Evolutionary conservation across 177 flowering plant genomes (phyloP).

Genomic region (Vitis hybrid): DNA sequence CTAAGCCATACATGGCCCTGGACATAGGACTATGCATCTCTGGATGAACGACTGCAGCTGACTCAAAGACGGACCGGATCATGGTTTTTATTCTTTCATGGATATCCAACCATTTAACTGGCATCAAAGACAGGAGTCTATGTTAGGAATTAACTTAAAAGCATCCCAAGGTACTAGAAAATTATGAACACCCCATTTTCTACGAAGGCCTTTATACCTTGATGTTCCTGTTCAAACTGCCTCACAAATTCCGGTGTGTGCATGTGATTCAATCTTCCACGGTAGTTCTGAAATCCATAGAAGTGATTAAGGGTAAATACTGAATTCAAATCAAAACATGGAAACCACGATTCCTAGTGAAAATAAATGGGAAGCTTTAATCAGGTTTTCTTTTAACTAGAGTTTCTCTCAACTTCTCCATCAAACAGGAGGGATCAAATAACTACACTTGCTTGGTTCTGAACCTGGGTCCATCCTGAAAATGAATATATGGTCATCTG

Average conservation of each 20-base stretch:
- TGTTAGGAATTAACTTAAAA: neutral
- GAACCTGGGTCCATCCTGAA: too few relatives aligned
- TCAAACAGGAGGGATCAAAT: too few relatives aligned
- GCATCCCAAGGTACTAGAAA: neutral
- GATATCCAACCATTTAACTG: slow-evolving; percentile 91
- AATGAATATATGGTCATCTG: neutral
- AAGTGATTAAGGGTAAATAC: slow-evolving; percentile 2
- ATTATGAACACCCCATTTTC: neutral
- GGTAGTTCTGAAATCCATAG: slow-evolving; percentile 66
- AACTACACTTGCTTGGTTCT: too few relatives aligned
- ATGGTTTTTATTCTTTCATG: slow-evolving; percentile 59
- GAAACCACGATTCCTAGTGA: neutral
- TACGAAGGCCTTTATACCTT: slow-evolving; percentile 37
- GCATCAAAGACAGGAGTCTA: slow-evolving; percentile 20
- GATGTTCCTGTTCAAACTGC: slow-evolving; percentile 88
- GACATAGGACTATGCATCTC: slow-evolving; percentile 82
- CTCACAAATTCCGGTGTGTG: slow-evolving; percentile 80
- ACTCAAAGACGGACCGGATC: slow-evolving; percentile 80
- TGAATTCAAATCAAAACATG: neutral
- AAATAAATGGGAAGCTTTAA: neutral
- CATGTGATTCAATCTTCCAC: slow-evolving; percentile 81
- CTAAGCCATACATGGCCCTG: slow-evolving; percentile 94
- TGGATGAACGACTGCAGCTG: slow-evolving; percentile 85
- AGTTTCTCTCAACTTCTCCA: neutral
- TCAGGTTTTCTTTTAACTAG: neutral